These are phyloP conservation scores for Porpolomopsis calyptriformis DNA, from an alignment of 768 basidiomycete species.

Conservation along the genomic window DNA sequence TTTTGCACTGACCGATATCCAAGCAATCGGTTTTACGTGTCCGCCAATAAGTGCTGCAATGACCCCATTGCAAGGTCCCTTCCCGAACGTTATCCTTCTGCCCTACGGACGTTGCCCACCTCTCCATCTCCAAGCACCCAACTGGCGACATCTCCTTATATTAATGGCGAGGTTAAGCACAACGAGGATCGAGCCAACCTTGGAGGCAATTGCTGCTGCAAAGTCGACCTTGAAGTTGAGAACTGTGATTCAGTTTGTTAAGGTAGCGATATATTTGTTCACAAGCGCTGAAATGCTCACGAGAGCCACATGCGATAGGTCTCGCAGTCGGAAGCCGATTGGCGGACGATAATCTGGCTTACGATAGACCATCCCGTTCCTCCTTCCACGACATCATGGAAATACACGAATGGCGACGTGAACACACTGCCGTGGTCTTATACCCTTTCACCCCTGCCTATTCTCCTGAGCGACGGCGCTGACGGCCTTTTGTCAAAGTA, in stretches of 20 bases:
- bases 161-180: slow-evolving; percentile 65
- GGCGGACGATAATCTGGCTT: slow-evolving; percentile 71
- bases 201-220: slow-evolving; percentile 51
- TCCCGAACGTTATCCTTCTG: slow-evolving; percentile 68
- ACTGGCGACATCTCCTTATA: slow-evolving; percentile 64
- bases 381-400: slow-evolving; percentile 30
- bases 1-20: slow-evolving; percentile 1
- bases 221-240: slow-evolving; percentile 53
- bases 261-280: slow-evolving; percentile 31
- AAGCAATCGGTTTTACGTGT: slow-evolving; percentile 59
- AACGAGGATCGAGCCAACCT: slow-evolving; percentile 58
- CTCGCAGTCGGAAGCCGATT: slow-evolving; percentile 46
- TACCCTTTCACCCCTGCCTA: slow-evolving; percentile 45
- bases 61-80: slow-evolving; percentile 37
- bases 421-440: slow-evolving; percentile 67
- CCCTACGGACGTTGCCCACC: slow-evolving; percentile 59
- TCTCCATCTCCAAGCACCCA: slow-evolving; percentile 63
- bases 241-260: slow-evolving; percentile 70
- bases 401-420: slow-evolving; percentile 48
- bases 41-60: slow-evolving; percentile 43
- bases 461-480: slow-evolving; percentile 50
- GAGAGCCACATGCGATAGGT: slow-evolving; percentile 32
- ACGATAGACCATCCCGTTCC: slow-evolving; percentile 63
- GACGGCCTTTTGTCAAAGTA: slow-evolving; percentile 57
- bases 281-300: neutral